These are phyloP conservation scores for Pleurostoma richardsiae DNA, from an alignment of 2,329 filamentous ascomycete species.

Conservation along the genomic window DNA sequence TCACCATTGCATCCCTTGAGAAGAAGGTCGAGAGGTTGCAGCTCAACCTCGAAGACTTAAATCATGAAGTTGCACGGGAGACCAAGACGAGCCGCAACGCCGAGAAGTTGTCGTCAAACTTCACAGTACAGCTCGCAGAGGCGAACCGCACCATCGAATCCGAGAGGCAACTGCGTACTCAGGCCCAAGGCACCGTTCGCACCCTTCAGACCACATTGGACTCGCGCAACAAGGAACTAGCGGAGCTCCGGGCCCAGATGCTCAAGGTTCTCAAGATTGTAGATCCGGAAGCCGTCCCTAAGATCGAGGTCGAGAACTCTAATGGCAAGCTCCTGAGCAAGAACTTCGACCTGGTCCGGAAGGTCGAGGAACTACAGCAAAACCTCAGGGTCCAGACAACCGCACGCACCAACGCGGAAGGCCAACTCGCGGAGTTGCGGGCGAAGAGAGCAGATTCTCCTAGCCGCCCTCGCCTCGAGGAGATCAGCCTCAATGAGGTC, in stretches of 20 bases:
- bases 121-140: constrained; percentile 80
- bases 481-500: constrained; percentile 80
- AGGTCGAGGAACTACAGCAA: constrained; percentile 84
- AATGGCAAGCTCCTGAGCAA: constrained; percentile 64
- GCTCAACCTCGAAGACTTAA: constrained; percentile 83
- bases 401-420: constrained; percentile 75
- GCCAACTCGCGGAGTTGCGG: constrained; percentile 73
- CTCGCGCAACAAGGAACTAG: constrained; percentile 72
- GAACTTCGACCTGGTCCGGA: constrained; percentile 79
- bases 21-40: constrained; percentile 94
- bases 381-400: constrained; percentile 80
- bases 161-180: constrained; percentile 76
- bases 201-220: constrained; percentile 77
- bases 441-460: constrained; percentile 67
- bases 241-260: constrained; percentile 74
- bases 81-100: constrained; percentile 86
- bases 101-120: constrained; percentile 78
- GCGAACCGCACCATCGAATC: constrained; percentile 86
- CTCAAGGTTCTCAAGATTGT: constrained; percentile 81
- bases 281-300: constrained; percentile 66
- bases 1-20: constrained; percentile 77
- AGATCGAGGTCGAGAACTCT: constrained; percentile 52
- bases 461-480: constrained; percentile 73
- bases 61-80: constrained; percentile 85
- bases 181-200: constrained; percentile 80